Percentiles rank a stretch among this genome's conserved stretches.
These are phyloP conservation scores for Trapa incisa DNA, from an alignment of 345 rosid genomes.

Conservation along the genomic window DNA sequence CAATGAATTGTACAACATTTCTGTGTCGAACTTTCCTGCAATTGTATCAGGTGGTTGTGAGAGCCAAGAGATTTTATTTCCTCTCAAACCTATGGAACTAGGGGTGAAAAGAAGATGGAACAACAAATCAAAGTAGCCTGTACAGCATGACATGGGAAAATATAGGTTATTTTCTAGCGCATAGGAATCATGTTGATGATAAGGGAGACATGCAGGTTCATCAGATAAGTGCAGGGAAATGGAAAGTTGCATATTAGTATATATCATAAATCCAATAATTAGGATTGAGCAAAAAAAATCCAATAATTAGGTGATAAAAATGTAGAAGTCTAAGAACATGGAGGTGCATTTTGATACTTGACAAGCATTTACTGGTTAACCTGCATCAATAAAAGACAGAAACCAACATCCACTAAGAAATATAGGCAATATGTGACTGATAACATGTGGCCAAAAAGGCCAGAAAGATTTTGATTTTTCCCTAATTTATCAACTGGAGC, in stretches of 20 bases:
- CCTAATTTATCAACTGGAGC: neutral
- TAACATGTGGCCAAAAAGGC: neutral
- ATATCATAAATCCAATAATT: too few relatives aligned
- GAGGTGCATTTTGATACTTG: neutral
- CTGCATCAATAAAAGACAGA: neutral
- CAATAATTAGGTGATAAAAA: too few relatives aligned
- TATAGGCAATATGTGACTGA: neutral
- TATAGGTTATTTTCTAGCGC: neutral
- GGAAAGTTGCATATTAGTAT: neutral
- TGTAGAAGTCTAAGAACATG: too few relatives aligned
- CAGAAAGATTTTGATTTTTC: neutral
- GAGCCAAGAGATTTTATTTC: neutral
- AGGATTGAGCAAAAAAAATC: too few relatives aligned
- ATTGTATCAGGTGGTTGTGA: slow-evolving; percentile 7
- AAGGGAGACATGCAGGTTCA: neutral
- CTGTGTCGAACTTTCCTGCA: slow-evolving; percentile 24
- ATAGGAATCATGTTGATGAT: neutral
- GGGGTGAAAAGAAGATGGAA: neutral
- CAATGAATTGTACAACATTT: slow-evolving; percentile 21
- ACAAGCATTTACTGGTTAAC: neutral
- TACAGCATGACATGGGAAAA: neutral
- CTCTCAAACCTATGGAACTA: neutral
- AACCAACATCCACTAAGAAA: neutral
- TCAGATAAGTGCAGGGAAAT: neutral
- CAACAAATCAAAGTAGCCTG: neutral